phyloP scores from a whole-genome alignment of 2,329 filamentous ascomycete genomes.

The Colletotrichum cuscutae region DNA sequence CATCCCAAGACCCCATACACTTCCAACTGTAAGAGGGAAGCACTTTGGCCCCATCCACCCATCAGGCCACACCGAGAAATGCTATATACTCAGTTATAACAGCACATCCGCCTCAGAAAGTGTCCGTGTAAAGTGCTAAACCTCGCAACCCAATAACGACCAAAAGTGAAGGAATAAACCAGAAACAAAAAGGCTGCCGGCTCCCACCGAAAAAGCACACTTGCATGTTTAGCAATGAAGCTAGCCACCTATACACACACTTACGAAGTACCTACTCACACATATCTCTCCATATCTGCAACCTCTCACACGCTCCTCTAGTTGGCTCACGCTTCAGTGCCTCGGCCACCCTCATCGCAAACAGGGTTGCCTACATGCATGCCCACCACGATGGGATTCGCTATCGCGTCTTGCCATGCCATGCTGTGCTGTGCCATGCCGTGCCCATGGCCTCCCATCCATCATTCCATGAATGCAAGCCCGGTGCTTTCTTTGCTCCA shows the following conservation, averaged over 20 bases:
- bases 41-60: neutral
- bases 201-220: constrained; percentile 25
- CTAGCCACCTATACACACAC: constrained; percentile 5
- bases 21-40: neutral
- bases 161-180: neutral
- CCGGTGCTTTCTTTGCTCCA: neutral
- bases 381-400: neutral
- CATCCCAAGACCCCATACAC: constrained; percentile 18
- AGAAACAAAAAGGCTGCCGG: neutral
- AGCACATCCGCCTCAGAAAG: neutral
- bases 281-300: neutral
- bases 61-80: neutral
- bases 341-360: neutral
- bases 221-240: constrained; percentile 1
- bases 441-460: neutral
- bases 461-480: neutral
- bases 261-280: too few species aligned
- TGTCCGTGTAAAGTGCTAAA: neutral
- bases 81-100: too few species aligned
- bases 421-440: too few species aligned
- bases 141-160: neutral
- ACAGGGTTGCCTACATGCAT: neutral
- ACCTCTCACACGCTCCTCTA: neutral
- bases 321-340: neutral
- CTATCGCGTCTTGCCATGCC: neutral